Conservation (phyloP, 31 red algal species). For the Asparagopsis taxiformis region DNA sequence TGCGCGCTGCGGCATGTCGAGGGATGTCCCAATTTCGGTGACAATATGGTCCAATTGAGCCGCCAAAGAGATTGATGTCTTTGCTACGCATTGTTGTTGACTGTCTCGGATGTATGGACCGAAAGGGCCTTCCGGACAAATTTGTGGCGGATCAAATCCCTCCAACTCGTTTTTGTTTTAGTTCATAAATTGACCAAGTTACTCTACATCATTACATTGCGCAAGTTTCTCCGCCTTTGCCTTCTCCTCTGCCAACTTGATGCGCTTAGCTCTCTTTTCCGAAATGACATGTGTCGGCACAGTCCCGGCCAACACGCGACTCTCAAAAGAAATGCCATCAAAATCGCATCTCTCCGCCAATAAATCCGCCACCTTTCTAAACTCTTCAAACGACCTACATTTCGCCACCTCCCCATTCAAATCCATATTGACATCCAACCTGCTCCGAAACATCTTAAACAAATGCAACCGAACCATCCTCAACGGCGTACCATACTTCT, state of each 20-base stretch:
- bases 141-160: too few species aligned
- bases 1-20: too few species aligned
- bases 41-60: too few species aligned
- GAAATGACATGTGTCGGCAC: conserved; percentile 24
- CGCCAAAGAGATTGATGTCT: too few species aligned
- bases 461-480: conserved; percentile 70
- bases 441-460: conserved; percentile 70
- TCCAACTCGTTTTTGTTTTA: too few species aligned
- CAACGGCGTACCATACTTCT: conserved; percentile 47
- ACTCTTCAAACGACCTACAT: conserved; percentile 37
- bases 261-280: conserved; percentile 21
- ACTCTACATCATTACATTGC: too few species aligned
- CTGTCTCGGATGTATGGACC: too few species aligned
- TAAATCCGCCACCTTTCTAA: conserved; percentile 18
- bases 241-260: conserved; percentile 16
- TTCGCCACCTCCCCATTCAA: conserved; percentile 49
- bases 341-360: conserved; percentile 37
- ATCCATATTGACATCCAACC: conserved; percentile 72
- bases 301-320: conserved; percentile 13
- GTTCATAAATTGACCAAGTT: too few species aligned
- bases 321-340: conserved; percentile 51
- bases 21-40: too few species aligned
- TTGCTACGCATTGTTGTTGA: too few species aligned
- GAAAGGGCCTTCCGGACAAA: too few species aligned
- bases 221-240: not conserved